A percentile compares a stretch with the other conserved stretches of the same genome.
Evolutionary conservation across 2,329 filamentous ascomycete genomes (phyloP).

Genomic region (Epichloe scottii): DNA sequence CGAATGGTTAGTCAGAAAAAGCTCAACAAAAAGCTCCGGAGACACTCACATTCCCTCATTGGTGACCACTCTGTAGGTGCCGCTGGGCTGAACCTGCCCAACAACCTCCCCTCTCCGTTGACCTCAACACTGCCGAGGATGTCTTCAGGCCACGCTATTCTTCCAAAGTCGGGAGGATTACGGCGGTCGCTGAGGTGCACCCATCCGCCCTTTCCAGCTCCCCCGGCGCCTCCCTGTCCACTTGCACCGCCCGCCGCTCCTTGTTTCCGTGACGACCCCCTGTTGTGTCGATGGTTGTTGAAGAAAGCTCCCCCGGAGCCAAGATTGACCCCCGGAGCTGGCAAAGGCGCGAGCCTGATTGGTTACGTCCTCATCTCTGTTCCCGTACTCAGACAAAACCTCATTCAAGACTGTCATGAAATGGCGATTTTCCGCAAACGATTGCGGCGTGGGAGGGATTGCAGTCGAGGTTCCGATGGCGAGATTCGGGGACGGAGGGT

Average conservation of each 20-base stretch:
- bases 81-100: slow-evolving; percentile 45
- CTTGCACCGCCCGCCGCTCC: slow-evolving; percentile 40
- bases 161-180: slow-evolving; percentile 53
- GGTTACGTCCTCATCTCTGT: slow-evolving; percentile 41
- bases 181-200: slow-evolving; percentile 52
- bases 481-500: slow-evolving; percentile 39
- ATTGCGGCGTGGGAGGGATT: slow-evolving; percentile 47
- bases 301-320: slow-evolving; percentile 40
- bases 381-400: slow-evolving; percentile 42
- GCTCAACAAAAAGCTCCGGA: background rate
- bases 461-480: slow-evolving; percentile 46
- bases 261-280: slow-evolving; percentile 20
- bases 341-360: slow-evolving; percentile 49
- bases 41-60: slow-evolving; percentile 53
- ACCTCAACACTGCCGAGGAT: slow-evolving; percentile 58
- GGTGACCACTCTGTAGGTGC: slow-evolving; percentile 51
- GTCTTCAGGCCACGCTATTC: slow-evolving; percentile 58
- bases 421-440: slow-evolving; percentile 45
- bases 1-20: slow-evolving; percentile 12
- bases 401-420: slow-evolving; percentile 49
- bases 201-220: slow-evolving; percentile 47
- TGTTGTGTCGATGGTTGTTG: slow-evolving; percentile 25
- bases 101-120: slow-evolving; percentile 40
- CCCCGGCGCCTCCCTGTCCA: slow-evolving; percentile 48
- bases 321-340: slow-evolving; percentile 39